Percentiles rank a stretch among this genome's conserved stretches.
These are phyloP conservation scores for Mycothermus thermophilus DNA, from an alignment of 495 filamentous ascomycete species.

Conservation along the genomic window DNA sequence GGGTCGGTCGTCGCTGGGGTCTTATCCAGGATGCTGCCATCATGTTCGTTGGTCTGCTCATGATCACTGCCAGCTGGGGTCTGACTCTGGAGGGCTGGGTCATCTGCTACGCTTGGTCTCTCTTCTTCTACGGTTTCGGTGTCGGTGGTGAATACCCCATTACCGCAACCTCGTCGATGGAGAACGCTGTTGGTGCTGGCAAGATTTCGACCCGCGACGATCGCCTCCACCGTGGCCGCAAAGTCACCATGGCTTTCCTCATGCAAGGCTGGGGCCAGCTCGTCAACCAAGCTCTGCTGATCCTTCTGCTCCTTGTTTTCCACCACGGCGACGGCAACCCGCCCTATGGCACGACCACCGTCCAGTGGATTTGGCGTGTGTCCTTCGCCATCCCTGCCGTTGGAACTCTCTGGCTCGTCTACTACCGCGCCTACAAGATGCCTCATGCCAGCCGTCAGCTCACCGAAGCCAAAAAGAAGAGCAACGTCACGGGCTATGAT, in stretches of 20 bases:
- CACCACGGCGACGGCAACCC: slow-evolving; percentile 57
- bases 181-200: slow-evolving; percentile 72
- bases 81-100: slow-evolving; percentile 75
- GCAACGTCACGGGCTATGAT: slow-evolving; percentile 77
- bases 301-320: slow-evolving; percentile 67
- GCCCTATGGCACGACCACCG: slow-evolving; percentile 55
- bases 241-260: slow-evolving; percentile 82
- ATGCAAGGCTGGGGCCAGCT: slow-evolving; percentile 98
- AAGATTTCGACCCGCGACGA: slow-evolving; percentile 79
- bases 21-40: slow-evolving; percentile 84
- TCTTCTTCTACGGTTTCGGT: slow-evolving; percentile 81
- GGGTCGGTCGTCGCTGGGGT: slow-evolving; percentile 80
- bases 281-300: slow-evolving; percentile 74
- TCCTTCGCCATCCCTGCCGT: slow-evolving; percentile 75
- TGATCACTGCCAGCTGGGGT: slow-evolving; percentile 81
- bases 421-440: slow-evolving; percentile 88
- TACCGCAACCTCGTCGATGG: slow-evolving; percentile 90
- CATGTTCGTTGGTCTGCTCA: slow-evolving; percentile 79
- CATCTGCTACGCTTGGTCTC: slow-evolving; percentile 78
- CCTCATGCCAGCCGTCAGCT: slow-evolving; percentile 56
- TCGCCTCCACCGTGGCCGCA: slow-evolving; percentile 81
- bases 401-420: slow-evolving; percentile 82
- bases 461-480: slow-evolving; percentile 63
- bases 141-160: slow-evolving; percentile 93
- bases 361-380: slow-evolving; percentile 75